phyloP scores from a whole-genome alignment of 1,284 basidiomycete genomes.

The Termitomyces sp. region DNA sequence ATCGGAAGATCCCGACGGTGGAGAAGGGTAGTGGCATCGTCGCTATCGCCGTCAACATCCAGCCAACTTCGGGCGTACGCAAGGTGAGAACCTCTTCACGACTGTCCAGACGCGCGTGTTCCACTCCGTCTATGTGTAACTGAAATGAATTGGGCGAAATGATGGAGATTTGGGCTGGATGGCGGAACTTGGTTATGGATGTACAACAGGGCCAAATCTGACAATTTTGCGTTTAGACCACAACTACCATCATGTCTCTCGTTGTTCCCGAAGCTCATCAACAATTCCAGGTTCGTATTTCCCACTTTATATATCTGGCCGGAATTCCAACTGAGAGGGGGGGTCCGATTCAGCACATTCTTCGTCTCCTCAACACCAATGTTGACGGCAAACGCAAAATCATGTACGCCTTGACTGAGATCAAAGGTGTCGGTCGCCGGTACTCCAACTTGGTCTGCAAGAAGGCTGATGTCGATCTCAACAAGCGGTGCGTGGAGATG shows the following conservation, averaged over 20 bases:
- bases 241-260: slow-evolving; percentile 69
- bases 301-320: no score
- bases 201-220: slow-evolving; percentile 14
- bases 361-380: slow-evolving; percentile 99
- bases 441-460: slow-evolving; percentile 99
- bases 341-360: slow-evolving; percentile 68
- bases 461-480: slow-evolving; percentile 99
- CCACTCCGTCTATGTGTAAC: background rate
- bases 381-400: slow-evolving; percentile 99
- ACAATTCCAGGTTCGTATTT: slow-evolving; percentile 77
- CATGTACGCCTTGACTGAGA: slow-evolving; percentile 97
- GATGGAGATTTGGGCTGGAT: slow-evolving; percentile 19
- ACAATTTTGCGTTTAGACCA: slow-evolving; percentile 14
- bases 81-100: slow-evolving; percentile 17
- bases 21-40: slow-evolving; percentile 2
- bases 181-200: slow-evolving; percentile 12
- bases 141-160: slow-evolving; percentile 6
- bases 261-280: slow-evolving; percentile 89
- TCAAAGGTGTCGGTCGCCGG: slow-evolving; percentile 99
- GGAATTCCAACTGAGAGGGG: background rate
- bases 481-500: slow-evolving; percentile 83
- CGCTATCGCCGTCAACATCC: slow-evolving; percentile 12
- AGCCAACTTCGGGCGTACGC: slow-evolving; percentile 14
- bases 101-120: background rate
- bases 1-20: slow-evolving; percentile 17